Evolutionary conservation across 805 yeast genomes (phyloP).

Genomic region (Candida jianshihensis): DNA sequence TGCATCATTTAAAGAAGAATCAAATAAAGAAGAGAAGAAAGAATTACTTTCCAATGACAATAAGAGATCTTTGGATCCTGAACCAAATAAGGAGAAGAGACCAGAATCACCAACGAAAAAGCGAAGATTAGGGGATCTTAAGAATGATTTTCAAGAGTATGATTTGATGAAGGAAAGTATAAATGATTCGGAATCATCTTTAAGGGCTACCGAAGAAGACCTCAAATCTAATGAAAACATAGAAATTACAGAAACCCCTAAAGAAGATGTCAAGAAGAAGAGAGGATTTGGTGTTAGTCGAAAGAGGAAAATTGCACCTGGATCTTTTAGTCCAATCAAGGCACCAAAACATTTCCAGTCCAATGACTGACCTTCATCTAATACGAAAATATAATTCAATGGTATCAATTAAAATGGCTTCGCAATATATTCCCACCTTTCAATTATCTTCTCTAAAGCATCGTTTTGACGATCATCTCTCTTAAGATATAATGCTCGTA

Average conservation of each 20-base stretch:
- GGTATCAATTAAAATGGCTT: not conserved
- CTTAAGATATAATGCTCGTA: conserved; percentile 35
- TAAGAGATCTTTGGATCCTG: conserved; percentile 2
- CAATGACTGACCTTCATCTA: conserved; percentile 6
- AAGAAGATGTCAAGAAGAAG: conserved; percentile 1
- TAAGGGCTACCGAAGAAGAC: no score
- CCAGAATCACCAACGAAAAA: conserved; percentile 6
- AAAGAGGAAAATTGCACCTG: conserved; percentile 16
- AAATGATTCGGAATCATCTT: not conserved
- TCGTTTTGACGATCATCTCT: conserved; percentile 25
- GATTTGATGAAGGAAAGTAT: conserved; percentile 4
- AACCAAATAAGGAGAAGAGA: conserved; percentile 1
- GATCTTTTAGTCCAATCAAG: conserved; percentile 18
- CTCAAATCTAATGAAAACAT: not conserved
- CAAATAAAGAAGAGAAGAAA: not conserved
- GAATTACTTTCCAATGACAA: not conserved
- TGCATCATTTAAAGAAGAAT: conserved; percentile 5
- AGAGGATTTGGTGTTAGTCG: conserved; percentile 18
- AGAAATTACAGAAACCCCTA: not conserved
- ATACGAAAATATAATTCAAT: no score
- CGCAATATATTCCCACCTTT: conserved; percentile 28
- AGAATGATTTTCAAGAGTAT: conserved; percentile 13
- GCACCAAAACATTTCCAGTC: conserved; percentile 16
- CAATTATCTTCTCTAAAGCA: conserved; percentile 25
- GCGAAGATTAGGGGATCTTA: conserved; percentile 8